A percentile compares a stretch with the other conserved stretches of the same genome.
These are phyloP conservation scores for Trichoderma reesei DNA, from an alignment of 495 filamentous ascomycete genomes.

Conservation along the genomic window DNA sequence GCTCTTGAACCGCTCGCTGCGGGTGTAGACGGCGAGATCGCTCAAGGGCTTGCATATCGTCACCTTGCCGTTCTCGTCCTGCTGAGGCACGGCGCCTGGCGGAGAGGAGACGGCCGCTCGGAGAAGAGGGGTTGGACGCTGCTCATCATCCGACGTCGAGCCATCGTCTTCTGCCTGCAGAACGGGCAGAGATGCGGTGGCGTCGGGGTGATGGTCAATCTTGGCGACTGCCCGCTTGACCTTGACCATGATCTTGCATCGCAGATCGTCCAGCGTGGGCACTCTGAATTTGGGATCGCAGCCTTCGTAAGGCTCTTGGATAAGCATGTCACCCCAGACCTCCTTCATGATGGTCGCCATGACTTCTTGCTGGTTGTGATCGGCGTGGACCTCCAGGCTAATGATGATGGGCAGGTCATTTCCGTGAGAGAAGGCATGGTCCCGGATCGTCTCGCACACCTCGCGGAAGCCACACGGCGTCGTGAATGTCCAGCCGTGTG, in stretches of 20 bases:
- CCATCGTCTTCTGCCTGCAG: slow-evolving; percentile 20
- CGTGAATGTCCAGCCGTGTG: slow-evolving; percentile 81
- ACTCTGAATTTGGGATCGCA: slow-evolving; percentile 44
- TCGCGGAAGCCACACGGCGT: slow-evolving; percentile 76
- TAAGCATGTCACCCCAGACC: slow-evolving; percentile 64
- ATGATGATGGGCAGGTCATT: slow-evolving; percentile 73
- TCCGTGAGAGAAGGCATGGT: slow-evolving; percentile 56
- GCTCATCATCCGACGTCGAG: slow-evolving; percentile 24
- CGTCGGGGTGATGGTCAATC: slow-evolving; percentile 16
- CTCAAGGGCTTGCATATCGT: slow-evolving; percentile 66
- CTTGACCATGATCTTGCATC: slow-evolving; percentile 81
- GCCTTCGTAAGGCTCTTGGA: slow-evolving; percentile 43
- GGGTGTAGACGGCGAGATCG: slow-evolving; percentile 72
- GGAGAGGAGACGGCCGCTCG: background rate
- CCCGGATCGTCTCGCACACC: slow-evolving; percentile 70
- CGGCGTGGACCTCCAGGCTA: slow-evolving; percentile 82
- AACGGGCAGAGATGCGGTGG: slow-evolving; percentile 18
- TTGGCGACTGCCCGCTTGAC: slow-evolving; percentile 58
- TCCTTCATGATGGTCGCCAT: slow-evolving; percentile 93
- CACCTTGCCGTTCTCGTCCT: slow-evolving; percentile 23
- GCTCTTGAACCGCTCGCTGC: slow-evolving; percentile 66
- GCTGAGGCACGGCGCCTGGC: background rate
- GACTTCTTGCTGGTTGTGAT: slow-evolving; percentile 66
- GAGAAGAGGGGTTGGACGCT: background rate
- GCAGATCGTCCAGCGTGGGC: slow-evolving; percentile 59